phyloP scores from a whole-genome alignment of 306 rosid species.

The Lithocarpus polystachyus region DNA sequence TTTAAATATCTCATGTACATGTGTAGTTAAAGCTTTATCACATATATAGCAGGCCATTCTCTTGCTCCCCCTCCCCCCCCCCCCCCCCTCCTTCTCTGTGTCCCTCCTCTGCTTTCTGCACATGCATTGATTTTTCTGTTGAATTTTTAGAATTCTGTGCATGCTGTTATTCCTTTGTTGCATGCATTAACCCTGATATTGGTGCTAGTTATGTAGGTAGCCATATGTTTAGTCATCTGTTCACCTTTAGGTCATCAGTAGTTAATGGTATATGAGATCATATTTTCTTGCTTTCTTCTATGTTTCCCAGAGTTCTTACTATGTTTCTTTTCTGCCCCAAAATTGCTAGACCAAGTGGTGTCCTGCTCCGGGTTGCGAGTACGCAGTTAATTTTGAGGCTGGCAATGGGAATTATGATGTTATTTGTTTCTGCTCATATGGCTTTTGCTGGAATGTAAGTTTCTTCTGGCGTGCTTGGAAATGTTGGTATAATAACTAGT shows the following conservation, averaged over 20 bases:
- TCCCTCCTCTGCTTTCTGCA: not conserved
- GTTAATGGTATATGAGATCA: not conserved
- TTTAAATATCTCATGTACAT: not conserved
- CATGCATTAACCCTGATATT: constrained; percentile 7
- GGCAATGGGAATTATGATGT: constrained; percentile 57
- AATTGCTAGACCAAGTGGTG: constrained; percentile 78
- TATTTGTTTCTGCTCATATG: constrained; percentile 60
- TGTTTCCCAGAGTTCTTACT: not conserved
- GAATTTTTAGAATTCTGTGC: not conserved
- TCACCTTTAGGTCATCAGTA: not conserved
- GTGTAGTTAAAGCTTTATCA: not conserved
- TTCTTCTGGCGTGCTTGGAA: constrained; percentile 4
- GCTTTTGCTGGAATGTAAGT: constrained; percentile 80
- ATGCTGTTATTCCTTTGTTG: constrained; percentile 10
- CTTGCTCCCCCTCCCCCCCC: not conserved
- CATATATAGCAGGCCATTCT: not conserved
- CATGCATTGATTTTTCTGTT: not conserved
- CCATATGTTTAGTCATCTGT: not conserved
- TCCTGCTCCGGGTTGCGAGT: constrained; percentile 83
- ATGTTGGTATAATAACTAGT: not conserved
- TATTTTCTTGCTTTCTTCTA: not conserved
- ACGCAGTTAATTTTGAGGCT: constrained; percentile 62
- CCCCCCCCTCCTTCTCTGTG: not conserved
- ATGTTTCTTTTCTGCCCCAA: constrained; percentile 5
- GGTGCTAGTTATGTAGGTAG: constrained; percentile 4